Evolutionary conservation across 805 yeast species (phyloP).

Genomic region (Helenozyma baotianmanensis): DNA sequence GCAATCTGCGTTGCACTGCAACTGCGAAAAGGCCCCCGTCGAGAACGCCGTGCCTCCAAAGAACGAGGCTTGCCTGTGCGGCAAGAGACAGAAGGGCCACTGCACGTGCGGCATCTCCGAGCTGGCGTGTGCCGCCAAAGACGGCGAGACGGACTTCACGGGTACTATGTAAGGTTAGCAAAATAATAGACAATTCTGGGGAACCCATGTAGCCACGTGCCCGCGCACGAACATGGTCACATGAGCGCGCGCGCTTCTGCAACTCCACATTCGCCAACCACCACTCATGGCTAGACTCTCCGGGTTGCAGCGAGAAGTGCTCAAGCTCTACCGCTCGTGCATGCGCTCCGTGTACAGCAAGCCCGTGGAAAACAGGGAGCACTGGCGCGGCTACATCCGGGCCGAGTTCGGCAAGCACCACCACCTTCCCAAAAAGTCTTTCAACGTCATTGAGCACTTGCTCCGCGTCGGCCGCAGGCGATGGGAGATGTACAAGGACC

Average conservation of each 20-base stretch:
- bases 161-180: conserved; percentile 1
- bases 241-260: background rate
- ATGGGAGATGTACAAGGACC: conserved; percentile 66
- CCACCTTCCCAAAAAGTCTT: conserved; percentile 67
- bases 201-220: background rate
- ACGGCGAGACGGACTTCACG: conserved; percentile 60
- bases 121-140: conserved; percentile 39
- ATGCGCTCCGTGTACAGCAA: conserved; percentile 43
- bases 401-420: conserved; percentile 60
- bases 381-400: conserved; percentile 44
- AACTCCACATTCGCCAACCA: background rate
- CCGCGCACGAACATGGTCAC: background rate
- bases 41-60: conserved; percentile 47
- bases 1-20: conserved; percentile 55
- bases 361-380: conserved; percentile 42
- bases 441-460: conserved; percentile 80
- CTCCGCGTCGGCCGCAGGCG: conserved; percentile 70
- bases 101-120: conserved; percentile 54
- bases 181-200: conserved; percentile 1
- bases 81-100: conserved; percentile 47
- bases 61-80: conserved; percentile 54
- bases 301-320: conserved; percentile 44
- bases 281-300: conserved; percentile 34
- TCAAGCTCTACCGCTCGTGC: conserved; percentile 47
- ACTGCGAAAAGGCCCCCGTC: conserved; percentile 46